Evolutionary conservation across 306 rosid species (phyloP), one percentile per base, ranked within the genome.

Genomic region (Prosopis cineraria): DNA sequence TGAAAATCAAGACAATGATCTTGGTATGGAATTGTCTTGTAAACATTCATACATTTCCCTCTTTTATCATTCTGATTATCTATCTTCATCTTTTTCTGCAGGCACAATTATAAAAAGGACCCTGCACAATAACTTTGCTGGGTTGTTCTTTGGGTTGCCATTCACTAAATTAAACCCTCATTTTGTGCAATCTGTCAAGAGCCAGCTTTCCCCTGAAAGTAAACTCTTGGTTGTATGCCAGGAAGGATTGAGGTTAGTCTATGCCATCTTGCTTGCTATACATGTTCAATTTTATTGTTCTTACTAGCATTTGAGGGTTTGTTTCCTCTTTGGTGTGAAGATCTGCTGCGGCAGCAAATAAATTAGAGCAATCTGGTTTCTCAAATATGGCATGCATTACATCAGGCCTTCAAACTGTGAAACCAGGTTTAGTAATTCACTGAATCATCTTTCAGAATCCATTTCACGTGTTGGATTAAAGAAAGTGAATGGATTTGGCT

Each of bases 61-160:
- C 22, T 7, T 29, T 44, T 47, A 13, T 67, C 4, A 5, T 16
- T 58, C 64, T 60, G 58, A 34, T 44, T 67, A 22, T 68, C 68
- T 45, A 52, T 25, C 3, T 9, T 55, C 27, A 10, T 78, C 48
- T 34, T 45, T 79, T 80, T 78, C 53, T 75, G 87, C 84, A 95
- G 98, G 97, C 76, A 95, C 98, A 72, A 82, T 91, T 80, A 62
- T 95, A 43, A 87, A 88, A 64, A 92, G 98, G 81, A 87, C 92
- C n/a, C 72, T 95, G 74, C 98, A 95, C 84, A 95, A 95, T 86
- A 95, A 95, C 48, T 95, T 95, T 82, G 78, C 98, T 5, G 98
- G 98, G 64, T 83, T 95, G 74, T 91, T 95, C 89, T 95, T 75
- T 63, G 98, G 98, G 67, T 63, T 92, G 82, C 85, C 90, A 58